These are phyloP conservation scores for Bryum argenteum DNA, from an alignment of 225 moss, liverwort and hornwort species.

Conservation along the genomic window DNA sequence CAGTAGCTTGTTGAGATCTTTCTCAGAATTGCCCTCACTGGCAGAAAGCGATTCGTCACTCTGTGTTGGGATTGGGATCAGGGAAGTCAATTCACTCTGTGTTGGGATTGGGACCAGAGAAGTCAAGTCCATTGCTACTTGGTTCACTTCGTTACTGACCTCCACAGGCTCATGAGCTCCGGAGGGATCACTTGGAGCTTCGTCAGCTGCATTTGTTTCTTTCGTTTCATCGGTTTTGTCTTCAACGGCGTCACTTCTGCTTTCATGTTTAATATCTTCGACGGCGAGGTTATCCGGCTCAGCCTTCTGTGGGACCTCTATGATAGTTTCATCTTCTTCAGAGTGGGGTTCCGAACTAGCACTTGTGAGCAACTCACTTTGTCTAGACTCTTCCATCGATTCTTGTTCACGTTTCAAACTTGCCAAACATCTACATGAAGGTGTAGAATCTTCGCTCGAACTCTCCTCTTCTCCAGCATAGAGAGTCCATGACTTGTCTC, in stretches of 20 bases:
- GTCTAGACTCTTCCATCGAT: not conserved
- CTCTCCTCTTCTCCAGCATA: conserved; percentile 27
- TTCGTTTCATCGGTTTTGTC: conserved; percentile 16
- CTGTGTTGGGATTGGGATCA: conserved; percentile 14
- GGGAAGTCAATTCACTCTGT: conserved; percentile 18
- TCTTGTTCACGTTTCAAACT: conserved; percentile 31
- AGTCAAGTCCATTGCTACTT: conserved; percentile 17
- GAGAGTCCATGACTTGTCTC: conserved; percentile 27
- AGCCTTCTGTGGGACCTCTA: conserved; percentile 2
- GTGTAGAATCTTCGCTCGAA: conserved; percentile 26
- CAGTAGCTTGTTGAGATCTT: conserved; percentile 34
- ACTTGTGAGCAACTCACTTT: conserved; percentile 21
- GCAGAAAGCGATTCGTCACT: conserved; percentile 12
- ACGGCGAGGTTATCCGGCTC: not conserved
- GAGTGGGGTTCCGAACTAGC: conserved; percentile 21
- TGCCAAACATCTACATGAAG: conserved; percentile 26
- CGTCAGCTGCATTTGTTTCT: conserved; percentile 19
- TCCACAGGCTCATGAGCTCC: conserved; percentile 9
- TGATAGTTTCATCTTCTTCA: not conserved
- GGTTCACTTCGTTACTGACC: conserved; percentile 30
- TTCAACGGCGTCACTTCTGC: conserved; percentile 13
- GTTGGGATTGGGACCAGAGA: conserved; percentile 7
- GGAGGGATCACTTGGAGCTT: conserved; percentile 9
- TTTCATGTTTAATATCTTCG: conserved; percentile 16
- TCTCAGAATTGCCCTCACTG: conserved; percentile 28